A percentile compares a stretch with the other conserved stretches of the same genome.
phyloP scores from a whole-genome alignment of 2,329 filamentous ascomycete species.

The Botrytis pseudocinerea region DNA sequence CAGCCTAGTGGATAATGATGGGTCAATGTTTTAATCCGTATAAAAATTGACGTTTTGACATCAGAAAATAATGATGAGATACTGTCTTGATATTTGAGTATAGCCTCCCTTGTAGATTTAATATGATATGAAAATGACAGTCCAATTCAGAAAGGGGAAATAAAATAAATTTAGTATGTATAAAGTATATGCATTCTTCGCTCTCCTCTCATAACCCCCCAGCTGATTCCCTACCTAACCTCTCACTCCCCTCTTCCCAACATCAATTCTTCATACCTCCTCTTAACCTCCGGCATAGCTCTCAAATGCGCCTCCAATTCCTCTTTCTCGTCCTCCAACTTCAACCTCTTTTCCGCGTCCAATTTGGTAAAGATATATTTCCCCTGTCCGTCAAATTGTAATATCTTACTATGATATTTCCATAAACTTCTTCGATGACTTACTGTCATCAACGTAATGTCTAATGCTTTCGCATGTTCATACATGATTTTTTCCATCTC shows the following conservation, averaged over 20 bases:
- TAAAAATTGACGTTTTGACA: neutral
- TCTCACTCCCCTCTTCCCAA: conserved; percentile 3
- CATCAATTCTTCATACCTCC: conserved; percentile 77
- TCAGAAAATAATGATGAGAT: neutral
- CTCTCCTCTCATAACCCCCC: neutral
- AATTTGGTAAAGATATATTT: conserved; percentile 85
- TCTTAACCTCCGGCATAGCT: conserved; percentile 84
- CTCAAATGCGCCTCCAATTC: conserved; percentile 84
- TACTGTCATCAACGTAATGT: conserved; percentile 96
- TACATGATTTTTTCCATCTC: conserved; percentile 97
- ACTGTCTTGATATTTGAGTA: neutral
- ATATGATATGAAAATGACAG: neutral
- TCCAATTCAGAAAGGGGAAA: neutral
- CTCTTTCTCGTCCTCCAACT: conserved; percentile 94
- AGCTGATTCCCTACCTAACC: neutral
- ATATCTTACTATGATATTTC: conserved; percentile 92
- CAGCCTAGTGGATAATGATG: neutral
- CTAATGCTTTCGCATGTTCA: conserved; percentile 86
- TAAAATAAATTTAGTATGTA: neutral
- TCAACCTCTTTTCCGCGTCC: conserved; percentile 81
- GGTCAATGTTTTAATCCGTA: neutral
- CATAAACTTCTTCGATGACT: conserved; percentile 87
- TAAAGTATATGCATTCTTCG: neutral
- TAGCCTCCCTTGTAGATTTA: neutral
- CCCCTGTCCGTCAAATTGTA: conserved; percentile 96